phyloP scores from a whole-genome alignment of 371 early-diverging fungal species.

The Cokeromyces recurvatus region DNA sequence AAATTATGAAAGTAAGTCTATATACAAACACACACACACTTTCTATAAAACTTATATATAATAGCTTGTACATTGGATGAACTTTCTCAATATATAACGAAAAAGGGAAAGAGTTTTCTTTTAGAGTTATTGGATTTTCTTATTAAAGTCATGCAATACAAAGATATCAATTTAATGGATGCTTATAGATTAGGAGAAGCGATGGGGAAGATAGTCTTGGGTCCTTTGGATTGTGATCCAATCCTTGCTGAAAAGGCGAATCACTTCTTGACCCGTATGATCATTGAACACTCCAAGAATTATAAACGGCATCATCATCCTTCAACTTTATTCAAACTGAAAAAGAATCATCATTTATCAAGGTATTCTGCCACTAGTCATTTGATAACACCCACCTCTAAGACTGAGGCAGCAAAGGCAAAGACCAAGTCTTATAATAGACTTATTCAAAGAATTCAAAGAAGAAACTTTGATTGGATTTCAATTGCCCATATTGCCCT shows the following conservation, averaged over 20 bases:
- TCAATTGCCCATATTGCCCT: conserved; percentile 8
- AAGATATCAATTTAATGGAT: conserved; percentile 34
- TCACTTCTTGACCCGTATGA: conserved; percentile 42
- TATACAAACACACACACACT: no score
- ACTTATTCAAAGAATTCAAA: conserved; percentile 23
- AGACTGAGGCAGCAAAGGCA: conserved; percentile 31
- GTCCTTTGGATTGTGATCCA: conserved; percentile 39
- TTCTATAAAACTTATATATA: no score
- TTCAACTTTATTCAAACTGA: neutral
- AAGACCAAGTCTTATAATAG: conserved; percentile 40
- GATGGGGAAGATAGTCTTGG: conserved; percentile 41
- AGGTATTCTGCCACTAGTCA: neutral
- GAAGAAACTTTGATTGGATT: conserved; percentile 21
- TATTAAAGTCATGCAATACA: conserved; percentile 37
- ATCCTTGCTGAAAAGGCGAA: conserved; percentile 43
- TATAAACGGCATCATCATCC: neutral
- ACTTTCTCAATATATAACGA: neutral
- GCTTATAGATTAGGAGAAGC: conserved; percentile 44
- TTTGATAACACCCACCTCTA: conserved; percentile 14
- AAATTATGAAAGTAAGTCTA: conserved; percentile 46
- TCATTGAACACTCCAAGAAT: conserved; percentile 41
- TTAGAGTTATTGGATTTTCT: conserved; percentile 40
- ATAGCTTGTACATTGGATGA: conserved; percentile 9
- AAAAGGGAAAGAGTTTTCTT: conserved; percentile 27
- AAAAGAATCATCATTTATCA: neutral